Percentiles rank a stretch among this genome's conserved stretches.
These are phyloP conservation scores for Stagonosporopsis vannaccii DNA, from an alignment of 2,329 filamentous ascomycete species.

Conservation along the genomic window DNA sequence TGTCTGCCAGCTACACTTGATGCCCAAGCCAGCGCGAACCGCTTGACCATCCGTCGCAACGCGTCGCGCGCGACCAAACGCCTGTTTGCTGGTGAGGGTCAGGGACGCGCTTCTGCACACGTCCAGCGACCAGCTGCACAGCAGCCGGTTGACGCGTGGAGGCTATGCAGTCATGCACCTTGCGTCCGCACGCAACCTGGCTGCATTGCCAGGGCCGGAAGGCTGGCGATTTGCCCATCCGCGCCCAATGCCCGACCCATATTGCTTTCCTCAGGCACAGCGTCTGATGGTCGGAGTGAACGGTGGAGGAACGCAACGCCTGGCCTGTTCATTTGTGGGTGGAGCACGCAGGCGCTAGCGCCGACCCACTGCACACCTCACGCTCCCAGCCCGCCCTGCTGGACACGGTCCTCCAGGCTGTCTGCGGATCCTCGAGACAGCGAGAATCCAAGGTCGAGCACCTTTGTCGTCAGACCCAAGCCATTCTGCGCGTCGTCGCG, in stretches of 20 bases:
- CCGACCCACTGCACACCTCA: slow-evolving; percentile 19
- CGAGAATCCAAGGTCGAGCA: background rate
- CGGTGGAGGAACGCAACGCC: slow-evolving; percentile 22
- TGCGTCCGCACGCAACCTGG: slow-evolving; percentile 11
- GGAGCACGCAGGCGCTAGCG: slow-evolving; percentile 26
- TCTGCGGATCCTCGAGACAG: background rate
- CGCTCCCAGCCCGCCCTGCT: slow-evolving; percentile 9
- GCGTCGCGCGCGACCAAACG: slow-evolving; percentile 5
- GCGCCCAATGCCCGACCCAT: slow-evolving; percentile 38
- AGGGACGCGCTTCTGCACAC: slow-evolving; percentile 10
- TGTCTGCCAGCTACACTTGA: background rate
- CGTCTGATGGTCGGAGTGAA: slow-evolving; percentile 9
- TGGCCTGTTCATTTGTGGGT: slow-evolving; percentile 30
- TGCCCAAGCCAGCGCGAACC: slow-evolving; percentile 4
- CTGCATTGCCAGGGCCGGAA: slow-evolving; percentile 29
- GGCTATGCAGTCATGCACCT: slow-evolving; percentile 33
- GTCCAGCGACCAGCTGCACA: slow-evolving; percentile 11
- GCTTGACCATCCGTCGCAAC: slow-evolving; percentile 7
- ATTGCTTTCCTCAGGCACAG: slow-evolving; percentile 20
- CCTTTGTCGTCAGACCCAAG: slow-evolving; percentile 3
- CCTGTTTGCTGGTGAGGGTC: slow-evolving; percentile 12
- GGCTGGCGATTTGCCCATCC: slow-evolving; percentile 29
- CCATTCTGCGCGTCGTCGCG: background rate
- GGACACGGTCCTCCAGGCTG: background rate
- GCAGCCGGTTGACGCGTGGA: slow-evolving; percentile 18